phyloP scores from a whole-genome alignment of 2,329 filamentous ascomycete species.

The Pezicula carpinea region DNA sequence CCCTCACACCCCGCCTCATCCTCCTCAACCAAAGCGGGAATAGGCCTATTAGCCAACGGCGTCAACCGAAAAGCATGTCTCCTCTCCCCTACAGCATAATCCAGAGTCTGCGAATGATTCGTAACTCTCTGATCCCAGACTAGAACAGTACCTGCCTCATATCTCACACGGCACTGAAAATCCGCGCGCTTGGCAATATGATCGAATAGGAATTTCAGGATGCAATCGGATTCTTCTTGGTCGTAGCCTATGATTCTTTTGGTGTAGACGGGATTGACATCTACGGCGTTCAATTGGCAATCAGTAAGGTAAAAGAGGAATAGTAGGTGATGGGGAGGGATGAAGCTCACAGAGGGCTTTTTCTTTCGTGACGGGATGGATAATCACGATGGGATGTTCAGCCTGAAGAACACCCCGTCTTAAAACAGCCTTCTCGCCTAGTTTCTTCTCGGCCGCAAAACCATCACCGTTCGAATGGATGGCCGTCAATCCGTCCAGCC shows the following conservation, averaged over 20 bases:
- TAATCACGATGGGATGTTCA: conserved; percentile 71
- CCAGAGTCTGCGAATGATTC: conserved; percentile 15
- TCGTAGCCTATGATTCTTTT: conserved; percentile 4
- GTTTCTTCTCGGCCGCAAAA: conserved; percentile 67
- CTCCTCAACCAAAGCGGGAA: conserved; percentile 20
- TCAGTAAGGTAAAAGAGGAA: background rate
- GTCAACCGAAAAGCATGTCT: conserved; percentile 24
- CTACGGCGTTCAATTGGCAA: too few species aligned
- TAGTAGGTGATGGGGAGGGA: background rate
- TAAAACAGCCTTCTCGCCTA: conserved; percentile 62
- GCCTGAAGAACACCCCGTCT: conserved; percentile 70
- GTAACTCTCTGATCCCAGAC: conserved; percentile 68
- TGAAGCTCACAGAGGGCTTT: conserved; percentile 57
- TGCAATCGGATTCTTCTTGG: conserved; percentile 73
- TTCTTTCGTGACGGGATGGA: conserved; percentile 73
- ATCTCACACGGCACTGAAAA: conserved; percentile 67
- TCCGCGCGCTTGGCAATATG: conserved; percentile 68
- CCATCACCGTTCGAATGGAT: conserved; percentile 60
- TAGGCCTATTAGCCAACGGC: conserved; percentile 22
- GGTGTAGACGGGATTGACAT: conserved; percentile 74
- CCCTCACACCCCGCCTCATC: conserved; percentile 19
- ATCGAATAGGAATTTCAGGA: conserved; percentile 69
- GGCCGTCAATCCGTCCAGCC: conserved; percentile 72
- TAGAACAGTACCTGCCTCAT: conserved; percentile 71
- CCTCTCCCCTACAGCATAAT: conserved; percentile 20